These are phyloP conservation scores for Didymella keratinophila DNA, from an alignment of 2,329 filamentous ascomycete genomes.

Conservation along the genomic window DNA sequence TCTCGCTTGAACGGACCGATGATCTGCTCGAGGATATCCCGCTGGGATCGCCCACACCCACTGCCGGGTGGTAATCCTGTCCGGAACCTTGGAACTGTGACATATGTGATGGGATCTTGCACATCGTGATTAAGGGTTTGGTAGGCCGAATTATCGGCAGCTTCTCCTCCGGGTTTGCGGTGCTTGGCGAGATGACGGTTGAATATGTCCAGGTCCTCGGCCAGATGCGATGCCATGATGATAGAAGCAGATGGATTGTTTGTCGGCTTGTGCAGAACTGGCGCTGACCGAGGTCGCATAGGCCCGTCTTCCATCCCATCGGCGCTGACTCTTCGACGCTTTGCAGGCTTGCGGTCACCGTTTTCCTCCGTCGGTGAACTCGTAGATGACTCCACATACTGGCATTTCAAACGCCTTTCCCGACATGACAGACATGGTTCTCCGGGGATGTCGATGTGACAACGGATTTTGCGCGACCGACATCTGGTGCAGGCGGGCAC, in stretches of 20 bases:
- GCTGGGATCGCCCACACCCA: conserved; percentile 49
- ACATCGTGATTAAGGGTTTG: conserved; percentile 59
- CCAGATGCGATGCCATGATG: conserved; percentile 52
- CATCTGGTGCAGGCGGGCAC: conserved; percentile 54
- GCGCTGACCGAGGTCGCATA: conserved; percentile 35
- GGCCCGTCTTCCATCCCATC: conserved; percentile 26
- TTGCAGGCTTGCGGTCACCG: conserved; percentile 33
- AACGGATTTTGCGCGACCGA: conserved; percentile 53
- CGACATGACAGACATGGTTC: conserved; percentile 52
- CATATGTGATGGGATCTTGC: conserved; percentile 52
- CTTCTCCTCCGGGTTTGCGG: conserved; percentile 32
- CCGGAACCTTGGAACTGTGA: conserved; percentile 59
- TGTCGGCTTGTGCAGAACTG: conserved; percentile 40
- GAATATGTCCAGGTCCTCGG: conserved; percentile 53
- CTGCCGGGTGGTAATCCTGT: conserved; percentile 52
- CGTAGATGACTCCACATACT: conserved; percentile 43
- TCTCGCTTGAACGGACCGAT: conserved; percentile 50
- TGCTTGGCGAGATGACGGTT: conserved; percentile 51
- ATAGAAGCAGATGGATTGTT: conserved; percentile 49
- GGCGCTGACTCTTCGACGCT: conserved; percentile 40
- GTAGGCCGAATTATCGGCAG: conserved; percentile 52
- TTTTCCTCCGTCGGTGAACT: conserved; percentile 36
- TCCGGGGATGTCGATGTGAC: conserved; percentile 51
- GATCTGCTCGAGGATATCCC: conserved; percentile 53
- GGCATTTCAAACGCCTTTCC: conserved; percentile 49